Conservation (phyloP, 768 basidiomycete species). For the Termitomyces sp. region DNA sequence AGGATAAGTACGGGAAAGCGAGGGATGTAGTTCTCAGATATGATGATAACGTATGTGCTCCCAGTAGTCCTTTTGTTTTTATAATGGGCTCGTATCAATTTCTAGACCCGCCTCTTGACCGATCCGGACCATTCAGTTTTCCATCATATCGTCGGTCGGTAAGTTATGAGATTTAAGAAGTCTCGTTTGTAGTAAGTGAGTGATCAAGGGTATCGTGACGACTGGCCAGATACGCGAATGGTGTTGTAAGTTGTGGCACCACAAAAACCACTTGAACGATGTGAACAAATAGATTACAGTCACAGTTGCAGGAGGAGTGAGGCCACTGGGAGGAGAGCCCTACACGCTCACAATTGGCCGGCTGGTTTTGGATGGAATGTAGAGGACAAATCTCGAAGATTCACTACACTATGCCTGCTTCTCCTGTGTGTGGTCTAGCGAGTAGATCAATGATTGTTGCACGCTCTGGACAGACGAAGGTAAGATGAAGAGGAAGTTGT, state of each 20-base stretch:
- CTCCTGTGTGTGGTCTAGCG: too few relatives aligned
- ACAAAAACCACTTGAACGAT: too few relatives aligned
- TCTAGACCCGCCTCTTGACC: conserved; percentile 35
- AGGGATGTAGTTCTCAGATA: conserved; percentile 56
- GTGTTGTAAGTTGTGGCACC: conserved; percentile 22
- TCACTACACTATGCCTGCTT: too few relatives aligned
- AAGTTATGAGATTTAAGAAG: conserved; percentile 1
- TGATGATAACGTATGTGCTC: conserved; percentile 44
- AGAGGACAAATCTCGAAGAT: too few relatives aligned
- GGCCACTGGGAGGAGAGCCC: too few relatives aligned
- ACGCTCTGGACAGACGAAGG: too few relatives aligned
- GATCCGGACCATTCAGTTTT: conserved; percentile 49
- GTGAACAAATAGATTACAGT: too few relatives aligned
- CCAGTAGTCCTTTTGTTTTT: neutral
- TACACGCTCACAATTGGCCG: too few relatives aligned
- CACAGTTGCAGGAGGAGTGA: too few relatives aligned
- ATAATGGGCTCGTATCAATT: neutral
- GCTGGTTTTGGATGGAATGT: too few relatives aligned
- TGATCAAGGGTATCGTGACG: neutral
- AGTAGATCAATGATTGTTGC: too few relatives aligned
- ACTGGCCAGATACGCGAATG: conserved; percentile 43
- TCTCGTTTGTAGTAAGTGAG: neutral
- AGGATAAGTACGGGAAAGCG: conserved; percentile 42
- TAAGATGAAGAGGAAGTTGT: too few relatives aligned
- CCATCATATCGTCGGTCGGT: conserved; percentile 36